These are phyloP conservation scores for Plantago elongata DNA, from an alignment of 257 asterid genomes.

Conservation along the genomic window DNA sequence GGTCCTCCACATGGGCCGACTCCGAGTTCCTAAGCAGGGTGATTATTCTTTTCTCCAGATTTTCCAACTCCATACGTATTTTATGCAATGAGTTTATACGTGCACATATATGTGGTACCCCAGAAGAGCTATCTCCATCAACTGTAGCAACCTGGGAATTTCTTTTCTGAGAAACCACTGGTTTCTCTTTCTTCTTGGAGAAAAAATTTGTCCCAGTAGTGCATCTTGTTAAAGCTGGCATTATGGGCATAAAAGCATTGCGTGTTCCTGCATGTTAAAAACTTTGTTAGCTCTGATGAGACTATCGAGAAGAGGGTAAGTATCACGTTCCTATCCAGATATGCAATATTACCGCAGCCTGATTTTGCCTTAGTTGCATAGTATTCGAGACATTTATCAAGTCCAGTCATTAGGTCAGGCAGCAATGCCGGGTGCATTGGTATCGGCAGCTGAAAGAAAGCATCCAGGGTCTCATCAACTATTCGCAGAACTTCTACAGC, in stretches of 20 bases:
- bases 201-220: constrained; percentile 52
- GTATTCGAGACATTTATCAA: constrained; percentile 84
- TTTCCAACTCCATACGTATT: constrained; percentile 66
- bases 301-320: constrained; percentile 7
- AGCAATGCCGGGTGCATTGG: constrained; percentile 93
- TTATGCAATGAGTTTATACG: constrained; percentile 88
- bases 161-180: constrained; percentile 43
- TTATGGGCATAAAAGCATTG: constrained; percentile 62
- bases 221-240: constrained; percentile 95
- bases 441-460: constrained; percentile 88
- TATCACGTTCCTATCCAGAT: neutral
- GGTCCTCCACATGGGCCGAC: constrained; percentile 78
- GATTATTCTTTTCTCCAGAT: constrained; percentile 75
- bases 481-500: constrained; percentile 80
- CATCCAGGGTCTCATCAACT: constrained; percentile 85
- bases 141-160: constrained; percentile 73
- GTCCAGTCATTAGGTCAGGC: constrained; percentile 77
- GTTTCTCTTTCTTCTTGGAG: constrained; percentile 82
- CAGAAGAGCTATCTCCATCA: constrained; percentile 56
- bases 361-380: constrained; percentile 78
- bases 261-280: constrained; percentile 70
- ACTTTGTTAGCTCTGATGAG: constrained; percentile 4
- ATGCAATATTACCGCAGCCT: constrained; percentile 67
- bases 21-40: constrained; percentile 88
- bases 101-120: constrained; percentile 71